Conservation (phyloP, 352 stramenopile genomes). For the Phytophthora constricta region DNA sequence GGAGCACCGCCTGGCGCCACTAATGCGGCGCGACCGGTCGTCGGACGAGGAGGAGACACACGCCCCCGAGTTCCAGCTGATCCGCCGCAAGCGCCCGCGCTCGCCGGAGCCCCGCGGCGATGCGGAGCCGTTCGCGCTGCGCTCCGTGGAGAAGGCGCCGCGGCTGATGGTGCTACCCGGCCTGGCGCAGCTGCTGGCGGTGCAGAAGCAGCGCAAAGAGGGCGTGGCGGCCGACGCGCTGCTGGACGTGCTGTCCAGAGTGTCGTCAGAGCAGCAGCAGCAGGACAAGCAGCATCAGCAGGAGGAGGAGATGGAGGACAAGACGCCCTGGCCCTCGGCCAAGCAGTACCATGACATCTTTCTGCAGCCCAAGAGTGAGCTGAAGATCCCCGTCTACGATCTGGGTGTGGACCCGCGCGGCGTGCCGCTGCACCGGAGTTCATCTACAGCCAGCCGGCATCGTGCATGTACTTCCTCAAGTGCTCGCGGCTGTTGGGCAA, state of each 20-base stretch:
- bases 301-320: constrained; percentile 61
- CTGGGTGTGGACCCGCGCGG: constrained; percentile 74
- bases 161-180: constrained; percentile 43
- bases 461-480: constrained; percentile 83
- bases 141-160: constrained; percentile 29
- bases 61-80: constrained; percentile 38
- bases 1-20: no score
- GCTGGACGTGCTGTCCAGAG: constrained; percentile 29
- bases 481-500: constrained; percentile 64
- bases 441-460: constrained; percentile 78
- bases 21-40: constrained; percentile 14
- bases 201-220: constrained; percentile 38
- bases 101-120: constrained; percentile 24
- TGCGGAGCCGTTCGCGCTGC: constrained; percentile 9
- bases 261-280: constrained; percentile 22
- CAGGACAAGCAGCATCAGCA: constrained; percentile 27
- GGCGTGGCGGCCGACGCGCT: constrained; percentile 16
- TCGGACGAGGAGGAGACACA: constrained; percentile 19
- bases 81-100: constrained; percentile 55
- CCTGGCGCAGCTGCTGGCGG: constrained; percentile 50
- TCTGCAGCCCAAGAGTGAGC: constrained; percentile 33
- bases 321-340: constrained; percentile 79
- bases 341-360: constrained; percentile 72
- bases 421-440: constrained; percentile 74
- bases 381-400: constrained; percentile 71